A percentile compares a stretch with the other conserved stretches of the same genome.
phyloP scores from a whole-genome alignment of 306 rosid species.

The Geum urbanum region DNA sequence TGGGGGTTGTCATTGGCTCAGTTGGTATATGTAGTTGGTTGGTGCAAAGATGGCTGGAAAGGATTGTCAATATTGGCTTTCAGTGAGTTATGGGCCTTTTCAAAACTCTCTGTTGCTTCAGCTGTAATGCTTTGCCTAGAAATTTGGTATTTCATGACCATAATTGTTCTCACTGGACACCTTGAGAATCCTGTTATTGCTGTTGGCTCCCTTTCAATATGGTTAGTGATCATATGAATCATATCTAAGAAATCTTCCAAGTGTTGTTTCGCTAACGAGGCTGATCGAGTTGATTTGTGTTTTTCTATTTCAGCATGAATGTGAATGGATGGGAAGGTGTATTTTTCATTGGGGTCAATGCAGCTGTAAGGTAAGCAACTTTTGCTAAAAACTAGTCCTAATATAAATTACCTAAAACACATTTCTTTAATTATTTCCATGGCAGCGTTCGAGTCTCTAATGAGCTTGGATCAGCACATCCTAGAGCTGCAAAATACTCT shows the following conservation, averaged over 20 bases:
- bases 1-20: slow-evolving; percentile 74
- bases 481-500: slow-evolving; percentile 75
- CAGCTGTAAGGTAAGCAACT: slow-evolving; percentile 69
- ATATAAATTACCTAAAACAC: too few species aligned
- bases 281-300: background rate
- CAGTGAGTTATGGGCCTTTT: slow-evolving; percentile 72
- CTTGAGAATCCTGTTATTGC: slow-evolving; percentile 82
- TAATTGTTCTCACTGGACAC: slow-evolving; percentile 96
- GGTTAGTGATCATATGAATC: slow-evolving; percentile 43
- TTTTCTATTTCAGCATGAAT: slow-evolving; percentile 65
- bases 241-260: background rate
- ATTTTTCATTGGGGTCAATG: slow-evolving; percentile 90
- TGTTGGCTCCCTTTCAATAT: slow-evolving; percentile 90
- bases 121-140: slow-evolving; percentile 96
- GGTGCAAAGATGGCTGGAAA: slow-evolving; percentile 81
- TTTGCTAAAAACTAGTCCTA: slow-evolving; percentile 7
- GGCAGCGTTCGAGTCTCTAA: slow-evolving; percentile 82
- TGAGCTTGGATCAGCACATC: slow-evolving; percentile 91
- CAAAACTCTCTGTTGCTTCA: slow-evolving; percentile 76
- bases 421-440: background rate
- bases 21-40: slow-evolving; percentile 58
- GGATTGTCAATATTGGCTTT: slow-evolving; percentile 87
- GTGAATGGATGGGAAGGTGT: slow-evolving; percentile 97
- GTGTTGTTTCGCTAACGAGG: background rate
- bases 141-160: slow-evolving; percentile 94